Base-by-base conservation (phyloP, 768 basidiomycete species). In the Boletus patriciae region DNA sequence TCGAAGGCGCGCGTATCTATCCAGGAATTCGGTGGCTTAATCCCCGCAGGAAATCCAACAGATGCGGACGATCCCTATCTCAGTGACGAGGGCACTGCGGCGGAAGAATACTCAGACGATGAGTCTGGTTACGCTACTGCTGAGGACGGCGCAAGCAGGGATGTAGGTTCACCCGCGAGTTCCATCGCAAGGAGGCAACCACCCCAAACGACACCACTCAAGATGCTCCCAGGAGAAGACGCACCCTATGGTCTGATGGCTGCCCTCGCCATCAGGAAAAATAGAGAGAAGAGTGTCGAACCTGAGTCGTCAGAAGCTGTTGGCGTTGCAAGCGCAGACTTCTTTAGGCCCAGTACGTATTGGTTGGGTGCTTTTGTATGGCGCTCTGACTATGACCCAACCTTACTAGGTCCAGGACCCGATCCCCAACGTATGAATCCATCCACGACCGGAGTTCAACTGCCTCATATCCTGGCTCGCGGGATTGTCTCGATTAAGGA, bases 241-340 rank as follows among this genome's bases (percentile, higher is more conserved):
- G 77, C 81, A 23, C 89, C 90, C 9, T 86, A 86, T 66, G 90
- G 90, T n/a, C 68, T 92, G 56, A 86, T 92, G 71, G 87, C 86
- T n/a, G 76, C 78, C 8, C 72, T 91, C 59, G 77, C 78, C 48
- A 70, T 88, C 61, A 80, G 77, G 67, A 78, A 74, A 63, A 68
- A 6, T 65, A 78, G 63, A 71, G 73, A 53, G 68, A 77, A 56
- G 70, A 74, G 72, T n/a, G 77, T 74, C 31, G 80, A 78, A 40
- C 68, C 70, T 7, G 71, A 76, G 42, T 78, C 77, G 13, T 77
- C 80, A 16, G 76, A 78, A 31, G 78, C 78, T 13, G 73, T 87
- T 16, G 89, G 88, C 1, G 83, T 92, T 37, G 88, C 87, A 0
- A 85, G 78, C 52, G 78, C 76, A 2, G 72, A 85, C 63, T 92